Evolutionary conservation across 169 alveolate species (phyloP).

Genomic region (Eimeria necatrix): DNA sequence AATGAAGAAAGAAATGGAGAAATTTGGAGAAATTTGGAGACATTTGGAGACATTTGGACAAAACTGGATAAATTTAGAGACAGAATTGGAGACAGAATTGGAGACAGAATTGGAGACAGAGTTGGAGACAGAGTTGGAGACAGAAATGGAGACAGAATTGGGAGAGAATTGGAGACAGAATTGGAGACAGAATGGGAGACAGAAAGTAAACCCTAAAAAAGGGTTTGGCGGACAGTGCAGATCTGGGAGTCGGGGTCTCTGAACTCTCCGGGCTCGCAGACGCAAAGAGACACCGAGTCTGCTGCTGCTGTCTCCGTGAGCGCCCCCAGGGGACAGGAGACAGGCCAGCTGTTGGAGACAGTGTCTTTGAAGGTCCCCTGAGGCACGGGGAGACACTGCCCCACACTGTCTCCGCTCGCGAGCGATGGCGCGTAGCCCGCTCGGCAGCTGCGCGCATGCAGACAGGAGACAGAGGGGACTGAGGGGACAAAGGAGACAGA

Average conservation of each 20-base stretch:
- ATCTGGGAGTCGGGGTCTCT: neutral
- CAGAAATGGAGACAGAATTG: neutral
- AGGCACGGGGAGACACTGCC: conserved; percentile 85
- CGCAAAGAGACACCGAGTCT: conserved; percentile 22
- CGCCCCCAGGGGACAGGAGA: conserved; percentile 86
- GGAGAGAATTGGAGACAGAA: too few species aligned
- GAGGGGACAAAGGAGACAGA: conserved; percentile 53
- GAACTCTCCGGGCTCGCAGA: conserved; percentile 52
- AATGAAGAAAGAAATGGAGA: neutral
- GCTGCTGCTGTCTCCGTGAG: conserved; percentile 84
- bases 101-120: neutral
- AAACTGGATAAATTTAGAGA: neutral
- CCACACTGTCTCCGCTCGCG: conserved; percentile 82
- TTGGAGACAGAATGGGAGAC: too few species aligned
- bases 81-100: neutral
- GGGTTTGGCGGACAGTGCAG: neutral
- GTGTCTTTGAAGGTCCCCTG: conserved; percentile 85
- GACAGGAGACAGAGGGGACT: conserved; percentile 75
- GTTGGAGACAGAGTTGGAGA: too few species aligned
- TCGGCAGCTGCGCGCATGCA: conserved; percentile 56
- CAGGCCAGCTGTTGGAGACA: conserved; percentile 84
- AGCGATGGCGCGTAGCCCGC: conserved; percentile 85
- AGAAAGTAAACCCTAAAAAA: too few species aligned
- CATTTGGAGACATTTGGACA: neutral
- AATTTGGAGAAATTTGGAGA: neutral